These are phyloP conservation scores for Tripterygium wilfordii DNA, from an alignment of 177 flowering plant genomes.

Conservation along the genomic window DNA sequence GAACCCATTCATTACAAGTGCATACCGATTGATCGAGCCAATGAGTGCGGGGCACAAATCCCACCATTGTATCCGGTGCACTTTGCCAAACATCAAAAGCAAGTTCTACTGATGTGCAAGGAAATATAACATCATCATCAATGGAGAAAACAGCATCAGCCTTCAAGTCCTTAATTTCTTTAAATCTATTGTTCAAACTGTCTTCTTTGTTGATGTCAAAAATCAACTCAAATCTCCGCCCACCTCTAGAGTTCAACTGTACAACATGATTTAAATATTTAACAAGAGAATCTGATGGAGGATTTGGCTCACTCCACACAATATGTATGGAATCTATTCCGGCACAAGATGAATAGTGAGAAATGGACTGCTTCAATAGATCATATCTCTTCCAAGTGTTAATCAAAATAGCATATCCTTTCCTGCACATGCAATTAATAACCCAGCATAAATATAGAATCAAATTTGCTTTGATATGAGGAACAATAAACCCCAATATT, in stretches of 20 bases:
- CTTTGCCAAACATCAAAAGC: conserved; percentile 54
- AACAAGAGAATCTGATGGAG: conserved; percentile 35
- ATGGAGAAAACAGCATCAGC: conserved; percentile 58
- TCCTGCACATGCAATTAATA: too few species aligned
- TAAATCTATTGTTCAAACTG: conserved; percentile 45
- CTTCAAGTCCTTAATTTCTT: conserved; percentile 34
- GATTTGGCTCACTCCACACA: conserved; percentile 52
- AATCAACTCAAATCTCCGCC: conserved; percentile 30
- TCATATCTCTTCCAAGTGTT: conserved; percentile 53
- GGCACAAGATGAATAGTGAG: conserved; percentile 51
- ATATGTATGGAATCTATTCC: conserved; percentile 46
- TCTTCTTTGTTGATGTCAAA: conserved; percentile 42
- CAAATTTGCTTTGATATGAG: too few species aligned
- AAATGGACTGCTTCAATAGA: conserved; percentile 48
- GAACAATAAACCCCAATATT: too few species aligned
- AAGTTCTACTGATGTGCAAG: conserved; percentile 40
- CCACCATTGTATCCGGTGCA: conserved; percentile 51
- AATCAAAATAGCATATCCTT: conserved; percentile 50
- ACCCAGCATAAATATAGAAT: too few species aligned
- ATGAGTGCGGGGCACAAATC: conserved; percentile 64
- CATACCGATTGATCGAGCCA: conserved; percentile 45
- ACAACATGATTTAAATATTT: conserved; percentile 30
- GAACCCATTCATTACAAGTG: not conserved
- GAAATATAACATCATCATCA: conserved; percentile 57
- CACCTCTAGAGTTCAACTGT: conserved; percentile 31